These are phyloP conservation scores for Ganoderma lingzhi DNA, from an alignment of 1,284 basidiomycete genomes.

Conservation along the genomic window DNA sequence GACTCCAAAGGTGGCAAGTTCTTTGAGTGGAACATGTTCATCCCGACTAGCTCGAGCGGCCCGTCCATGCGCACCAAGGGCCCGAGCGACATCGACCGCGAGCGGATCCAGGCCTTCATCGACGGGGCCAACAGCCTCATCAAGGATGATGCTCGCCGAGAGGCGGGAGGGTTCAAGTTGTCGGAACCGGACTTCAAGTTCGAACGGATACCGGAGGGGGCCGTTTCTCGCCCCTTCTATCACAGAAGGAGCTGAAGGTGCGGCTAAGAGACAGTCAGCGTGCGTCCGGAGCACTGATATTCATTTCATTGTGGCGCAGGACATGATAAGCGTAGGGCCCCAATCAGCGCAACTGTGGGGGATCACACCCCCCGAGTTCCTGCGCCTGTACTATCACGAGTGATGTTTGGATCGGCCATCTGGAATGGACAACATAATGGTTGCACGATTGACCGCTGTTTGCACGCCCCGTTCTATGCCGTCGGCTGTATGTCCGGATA, in stretches of 20 bases:
- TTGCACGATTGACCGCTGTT: neutral
- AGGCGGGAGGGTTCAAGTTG: neutral
- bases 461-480: neutral
- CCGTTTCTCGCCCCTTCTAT: neutral
- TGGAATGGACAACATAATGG: neutral
- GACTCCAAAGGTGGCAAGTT: neutral
- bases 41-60: neutral
- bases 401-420: too few species aligned
- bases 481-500: neutral
- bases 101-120: constrained; percentile 3
- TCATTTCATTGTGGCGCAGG: neutral
- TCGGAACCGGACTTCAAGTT: neutral
- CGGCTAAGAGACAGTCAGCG: neutral
- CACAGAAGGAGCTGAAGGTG: neutral
- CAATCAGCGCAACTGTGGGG: neutral
- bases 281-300: neutral
- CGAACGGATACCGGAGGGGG: neutral
- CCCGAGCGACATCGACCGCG: neutral
- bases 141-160: neutral
- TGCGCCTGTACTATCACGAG: neutral
- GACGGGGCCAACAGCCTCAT: neutral
- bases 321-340: neutral
- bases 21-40: neutral
- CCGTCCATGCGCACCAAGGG: neutral
- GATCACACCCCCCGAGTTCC: neutral